Base-by-base conservation (phyloP, 805 yeast species). In the Metschnikowia orientalis region DNA sequence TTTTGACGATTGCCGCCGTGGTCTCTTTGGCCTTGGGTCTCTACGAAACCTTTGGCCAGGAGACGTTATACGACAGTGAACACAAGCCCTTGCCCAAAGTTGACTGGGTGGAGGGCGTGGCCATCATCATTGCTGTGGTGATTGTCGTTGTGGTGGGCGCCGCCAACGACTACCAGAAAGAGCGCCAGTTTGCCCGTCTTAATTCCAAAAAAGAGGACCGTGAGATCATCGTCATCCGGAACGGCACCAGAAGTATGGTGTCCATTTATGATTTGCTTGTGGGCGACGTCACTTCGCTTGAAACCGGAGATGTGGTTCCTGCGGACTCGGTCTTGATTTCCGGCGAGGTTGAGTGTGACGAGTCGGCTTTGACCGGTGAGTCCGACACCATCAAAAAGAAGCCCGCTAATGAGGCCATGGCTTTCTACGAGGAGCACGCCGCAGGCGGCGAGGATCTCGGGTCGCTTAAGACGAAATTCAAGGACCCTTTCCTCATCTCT, bases 61-160 rank as follows among this genome's bases (percentile, higher is more conserved):
- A 81, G 0, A 69, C 85, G 0, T 77, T 76, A 51, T 74, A 73
- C 48, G 96, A 90, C 56, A 77, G 73, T 5, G 85, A 86, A 43
- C 95, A 95, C 17, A 69, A 76, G 14, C 67, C 76, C 13, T 57
- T 78, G 35, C 96, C 97, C 11, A 75, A 79, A 49, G 94, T 92
- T 19, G 95, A 90, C 50, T 92, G 97, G 97, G 95, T 94, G 29
- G 99, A 92, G 66, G 99, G 99, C 47, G 95, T 89, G 23, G 99
- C 98, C 24, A 92, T 92, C 53, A 75, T 92, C 47, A 82, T 82
- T 4, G 99, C 99, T 13, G 84, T 92, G 15, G 50, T 77, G 4
- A 90, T 92, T 39, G 97, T 92, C 20, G 95, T 90, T 4, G 44
- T 86, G 2, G 98, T 94, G 9, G 95, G 97, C 30, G 92, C 96